Evolutionary conservation across 179 eudicot genomes (phyloP), one percentile per base, ranked within the genome.

Genomic region (Camellia oleifera): DNA sequence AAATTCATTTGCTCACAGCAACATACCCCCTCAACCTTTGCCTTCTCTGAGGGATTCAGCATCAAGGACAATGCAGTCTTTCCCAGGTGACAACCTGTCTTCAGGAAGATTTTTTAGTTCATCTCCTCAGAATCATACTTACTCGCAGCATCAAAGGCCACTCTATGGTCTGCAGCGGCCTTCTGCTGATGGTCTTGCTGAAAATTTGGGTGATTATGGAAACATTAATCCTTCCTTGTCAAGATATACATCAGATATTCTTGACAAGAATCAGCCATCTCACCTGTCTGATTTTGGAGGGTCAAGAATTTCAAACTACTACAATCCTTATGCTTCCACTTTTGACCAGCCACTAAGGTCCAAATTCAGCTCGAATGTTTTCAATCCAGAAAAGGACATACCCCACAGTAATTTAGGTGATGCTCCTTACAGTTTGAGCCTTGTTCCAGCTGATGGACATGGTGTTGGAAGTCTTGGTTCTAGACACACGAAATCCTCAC

Each of bases 261-360:
- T 75, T 67, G 89, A 84, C 72, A 82, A 76, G 83, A 89, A 84
- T 58, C 82, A 84, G 60, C 82, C 86, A 42, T 70, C 91, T 75
- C 81, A 69, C 73, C 74, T 79, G 77, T 71, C 84, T 61, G 91
- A 86, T 83, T 84, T 85, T 74, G 89, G 88, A 20, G 90, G 88
- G 74, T 88, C 96, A 44, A 85, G 83, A 84, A 81, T 90, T 75
- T 26, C 91, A 69, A 81, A 84, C 62, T 92, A 92, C 84, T 89
- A 88, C 82, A 94, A 92, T 84, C 98, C 99, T 32, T 93, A 86
- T 87, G 95, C 95, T 68, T 94, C 99, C 54, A 92, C 93, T 42
- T 92, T 91, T 86, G 94, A 96, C 82, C 91, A 88, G 89, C 99
- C 98, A 17, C 66, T 87, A 57, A 87, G 85, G 84, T 82, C 95